Evolutionary conservation across 2,329 filamentous ascomycete species (phyloP).

Genomic region (Diplodia scrobiculata): DNA sequence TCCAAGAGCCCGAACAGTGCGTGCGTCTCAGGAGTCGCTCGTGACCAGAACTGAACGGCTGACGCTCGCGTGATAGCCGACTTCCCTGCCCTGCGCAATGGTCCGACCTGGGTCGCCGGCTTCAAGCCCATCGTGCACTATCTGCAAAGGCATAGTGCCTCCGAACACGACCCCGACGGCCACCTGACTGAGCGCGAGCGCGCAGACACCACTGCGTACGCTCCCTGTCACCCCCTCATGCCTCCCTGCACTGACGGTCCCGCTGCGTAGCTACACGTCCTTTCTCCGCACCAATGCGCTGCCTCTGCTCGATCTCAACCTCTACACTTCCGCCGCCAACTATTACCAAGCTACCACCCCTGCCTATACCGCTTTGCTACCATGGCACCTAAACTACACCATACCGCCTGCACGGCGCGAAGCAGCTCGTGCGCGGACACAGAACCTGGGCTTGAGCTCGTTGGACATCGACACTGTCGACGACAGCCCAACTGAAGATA

Average conservation of each 20-base stretch:
- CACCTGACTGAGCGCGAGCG: constrained; percentile 38
- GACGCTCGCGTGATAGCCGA: constrained; percentile 48
- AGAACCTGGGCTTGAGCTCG: constrained; percentile 52
- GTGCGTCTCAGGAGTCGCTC: constrained; percentile 28
- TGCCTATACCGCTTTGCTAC: constrained; percentile 75
- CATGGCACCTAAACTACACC: constrained; percentile 87
- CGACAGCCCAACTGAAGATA: constrained; percentile 31
- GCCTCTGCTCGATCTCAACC: constrained; percentile 77
- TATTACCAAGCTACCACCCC: constrained; percentile 77
- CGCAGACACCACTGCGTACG: constrained; percentile 49
- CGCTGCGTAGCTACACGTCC: constrained; percentile 53
- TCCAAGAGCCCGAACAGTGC: constrained; percentile 65
- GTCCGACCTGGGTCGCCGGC: constrained; percentile 59
- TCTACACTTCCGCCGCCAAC: constrained; percentile 89
- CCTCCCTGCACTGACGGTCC: constrained; percentile 28
- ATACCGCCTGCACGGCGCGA: constrained; percentile 73
- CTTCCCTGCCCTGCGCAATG: constrained; percentile 61
- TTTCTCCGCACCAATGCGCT: constrained; percentile 76
- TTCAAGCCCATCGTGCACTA: constrained; percentile 64
- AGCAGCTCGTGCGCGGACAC: constrained; percentile 68
- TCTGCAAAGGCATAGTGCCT: constrained; percentile 46
- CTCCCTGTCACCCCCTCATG: constrained; percentile 14
- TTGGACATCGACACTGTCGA: constrained; percentile 50
- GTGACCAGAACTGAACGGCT: neutral
- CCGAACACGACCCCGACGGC: constrained; percentile 38